A percentile compares a stretch with the other conserved stretches of the same genome.
phyloP scores from a whole-genome alignment of 257 asterid species.

The Nicotiana knightiana region DNA sequence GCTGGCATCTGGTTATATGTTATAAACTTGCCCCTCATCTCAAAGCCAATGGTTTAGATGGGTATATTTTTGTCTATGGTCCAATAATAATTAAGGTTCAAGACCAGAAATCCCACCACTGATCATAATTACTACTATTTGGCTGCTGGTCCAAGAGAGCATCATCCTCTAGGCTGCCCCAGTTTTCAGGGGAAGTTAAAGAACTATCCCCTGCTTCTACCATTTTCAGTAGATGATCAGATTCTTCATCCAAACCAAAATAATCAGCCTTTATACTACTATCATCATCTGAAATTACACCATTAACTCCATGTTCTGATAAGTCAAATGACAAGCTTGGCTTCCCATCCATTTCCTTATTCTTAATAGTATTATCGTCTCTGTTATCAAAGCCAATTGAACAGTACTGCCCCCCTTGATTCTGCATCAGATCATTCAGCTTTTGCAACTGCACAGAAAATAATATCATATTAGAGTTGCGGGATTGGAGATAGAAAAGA shows the following conservation, averaged over 20 bases:
- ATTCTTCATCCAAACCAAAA: constrained; percentile 19
- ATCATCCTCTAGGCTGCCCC: constrained; percentile 33
- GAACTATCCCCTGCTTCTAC: constrained; percentile 28
- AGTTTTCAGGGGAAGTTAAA: constrained; percentile 29
- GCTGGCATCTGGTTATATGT: not conserved
- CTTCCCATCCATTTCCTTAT: constrained; percentile 11
- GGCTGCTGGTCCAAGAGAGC: constrained; percentile 25
- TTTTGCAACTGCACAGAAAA: constrained; percentile 33
- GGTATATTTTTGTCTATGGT: not conserved
- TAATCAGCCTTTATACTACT: constrained; percentile 19
- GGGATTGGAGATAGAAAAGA: not conserved
- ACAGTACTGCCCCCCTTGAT: not conserved
- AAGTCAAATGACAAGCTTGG: constrained; percentile 7
- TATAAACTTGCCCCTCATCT: not conserved
- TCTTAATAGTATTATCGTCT: not conserved
- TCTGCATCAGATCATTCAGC: constrained; percentile 19
- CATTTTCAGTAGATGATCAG: constrained; percentile 15
- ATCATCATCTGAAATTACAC: constrained; percentile 19
- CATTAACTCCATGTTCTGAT: constrained; percentile 12
- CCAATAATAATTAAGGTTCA: not conserved
- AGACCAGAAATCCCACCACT: constrained; percentile 62
- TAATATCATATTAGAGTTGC: not conserved
- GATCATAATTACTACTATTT: constrained; percentile 5
- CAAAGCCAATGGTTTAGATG: not conserved
- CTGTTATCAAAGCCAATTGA: not conserved